Evolutionary conservation across 2,329 filamentous ascomycete genomes (phyloP).

Genomic region (Paecilomyces dactylethromorphus): DNA sequence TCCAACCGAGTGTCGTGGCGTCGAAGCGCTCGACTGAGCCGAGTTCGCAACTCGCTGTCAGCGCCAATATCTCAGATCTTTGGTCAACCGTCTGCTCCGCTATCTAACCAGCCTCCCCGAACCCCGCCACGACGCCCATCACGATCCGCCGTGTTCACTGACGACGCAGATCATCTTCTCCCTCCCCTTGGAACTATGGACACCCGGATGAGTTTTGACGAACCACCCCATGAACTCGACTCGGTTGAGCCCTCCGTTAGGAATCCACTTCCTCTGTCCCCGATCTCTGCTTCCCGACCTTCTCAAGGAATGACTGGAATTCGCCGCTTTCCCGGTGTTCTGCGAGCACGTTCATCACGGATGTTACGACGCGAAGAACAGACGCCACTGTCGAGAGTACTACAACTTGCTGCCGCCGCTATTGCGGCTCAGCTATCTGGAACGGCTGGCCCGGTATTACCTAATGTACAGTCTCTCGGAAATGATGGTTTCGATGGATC

Average conservation of each 20-base stretch:
- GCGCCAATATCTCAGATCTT: constrained; percentile 39
- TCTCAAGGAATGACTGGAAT: constrained; percentile 24
- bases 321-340: constrained; percentile 33
- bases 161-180: constrained; percentile 26
- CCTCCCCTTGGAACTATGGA: constrained; percentile 33
- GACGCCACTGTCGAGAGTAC: constrained; percentile 54
- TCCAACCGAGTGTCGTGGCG: constrained; percentile 30
- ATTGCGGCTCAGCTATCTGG: constrained; percentile 60
- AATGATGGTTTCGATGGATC: constrained; percentile 54
- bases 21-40: constrained; percentile 32
- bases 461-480: constrained; percentile 49
- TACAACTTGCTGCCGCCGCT: constrained; percentile 57
- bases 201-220: constrained; percentile 34
- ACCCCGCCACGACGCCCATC: constrained; percentile 21
- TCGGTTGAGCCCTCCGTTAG: constrained; percentile 33
- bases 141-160: constrained; percentile 18
- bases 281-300: constrained; percentile 17
- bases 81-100: constrained; percentile 24
- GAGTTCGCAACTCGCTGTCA: constrained; percentile 39
- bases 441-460: constrained; percentile 49
- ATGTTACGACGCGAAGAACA: constrained; percentile 53
- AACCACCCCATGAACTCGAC: constrained; percentile 34
- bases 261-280: constrained; percentile 20
- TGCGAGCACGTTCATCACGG: constrained; percentile 49
- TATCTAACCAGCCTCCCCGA: constrained; percentile 17